Conservation (phyloP, 2,329 filamentous ascomycete species). For the Ceratocystiopsis sp. region DNA sequence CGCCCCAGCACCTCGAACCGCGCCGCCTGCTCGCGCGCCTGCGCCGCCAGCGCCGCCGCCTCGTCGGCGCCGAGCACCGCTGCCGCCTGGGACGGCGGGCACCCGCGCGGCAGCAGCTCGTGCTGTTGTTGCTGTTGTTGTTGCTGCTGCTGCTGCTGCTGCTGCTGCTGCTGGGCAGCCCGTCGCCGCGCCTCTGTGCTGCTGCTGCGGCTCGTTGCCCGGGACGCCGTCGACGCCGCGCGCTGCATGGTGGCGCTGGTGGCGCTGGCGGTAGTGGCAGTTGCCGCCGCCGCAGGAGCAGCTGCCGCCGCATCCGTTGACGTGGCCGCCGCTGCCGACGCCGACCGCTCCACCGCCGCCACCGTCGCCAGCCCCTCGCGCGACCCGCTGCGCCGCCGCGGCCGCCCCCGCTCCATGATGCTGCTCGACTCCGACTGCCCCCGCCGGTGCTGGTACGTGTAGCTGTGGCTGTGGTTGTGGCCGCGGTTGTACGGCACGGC, state of each 20-base stretch:
- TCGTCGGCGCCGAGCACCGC: constrained; percentile 31
- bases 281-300: neutral
- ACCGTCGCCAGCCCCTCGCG: constrained; percentile 2
- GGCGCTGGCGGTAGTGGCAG: neutral
- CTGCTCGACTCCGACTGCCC: constrained; percentile 39
- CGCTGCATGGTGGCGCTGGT: constrained; percentile 20
- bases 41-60: constrained; percentile 33
- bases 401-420: constrained; percentile 45
- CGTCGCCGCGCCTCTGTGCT: too few species aligned
- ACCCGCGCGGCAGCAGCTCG: constrained; percentile 42
- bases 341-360: constrained; percentile 4
- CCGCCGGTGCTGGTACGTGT: too few species aligned
- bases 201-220: too few species aligned
- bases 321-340: constrained; percentile 7
- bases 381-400: constrained; percentile 31
- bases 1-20: constrained; percentile 47
- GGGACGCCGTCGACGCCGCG: constrained; percentile 25
- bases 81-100: constrained; percentile 33
- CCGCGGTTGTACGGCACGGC: constrained; percentile 12
- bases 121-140: too few species aligned
- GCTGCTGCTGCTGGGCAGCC: too few species aligned
- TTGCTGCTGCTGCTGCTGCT: too few species aligned
- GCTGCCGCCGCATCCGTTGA: too few species aligned
- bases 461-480: too few species aligned
- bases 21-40: constrained; percentile 44